Conservation (phyloP, 192 early-diverging fungal species). For the Coemansia sp. region DNA sequence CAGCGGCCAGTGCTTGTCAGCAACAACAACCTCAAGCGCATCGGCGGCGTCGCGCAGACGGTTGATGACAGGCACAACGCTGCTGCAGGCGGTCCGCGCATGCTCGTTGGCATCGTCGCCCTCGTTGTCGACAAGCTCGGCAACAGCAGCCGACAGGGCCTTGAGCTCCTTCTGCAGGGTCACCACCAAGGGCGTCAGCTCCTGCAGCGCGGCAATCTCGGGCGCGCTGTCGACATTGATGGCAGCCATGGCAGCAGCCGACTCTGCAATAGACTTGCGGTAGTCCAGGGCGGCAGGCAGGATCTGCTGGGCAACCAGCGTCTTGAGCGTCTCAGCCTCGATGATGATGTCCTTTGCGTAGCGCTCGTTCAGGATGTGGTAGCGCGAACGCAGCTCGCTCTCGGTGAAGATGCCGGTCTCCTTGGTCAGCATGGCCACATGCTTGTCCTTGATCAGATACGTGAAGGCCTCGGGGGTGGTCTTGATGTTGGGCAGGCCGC, state of each 20-base stretch:
- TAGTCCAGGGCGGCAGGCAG: slow-evolving; percentile 86
- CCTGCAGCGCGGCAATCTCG: slow-evolving; percentile 70
- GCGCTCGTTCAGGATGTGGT: slow-evolving; percentile 95
- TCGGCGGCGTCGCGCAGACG: slow-evolving; percentile 69
- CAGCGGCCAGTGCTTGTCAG: slow-evolving; percentile 94
- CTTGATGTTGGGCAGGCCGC: slow-evolving; percentile 96
- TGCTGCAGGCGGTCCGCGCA: slow-evolving; percentile 63
- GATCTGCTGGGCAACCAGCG: slow-evolving; percentile 80
- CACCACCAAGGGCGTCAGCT: slow-evolving; percentile 62
- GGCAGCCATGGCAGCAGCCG: slow-evolving; percentile 70
- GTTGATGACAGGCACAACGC: slow-evolving; percentile 72
- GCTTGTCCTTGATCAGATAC: slow-evolving; percentile 68
- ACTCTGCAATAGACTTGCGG: slow-evolving; percentile 85
- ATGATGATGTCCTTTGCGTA: slow-evolving; percentile 96
- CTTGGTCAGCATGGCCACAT: slow-evolving; percentile 75
- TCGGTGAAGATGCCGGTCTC: slow-evolving; percentile 81
- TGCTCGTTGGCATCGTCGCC: slow-evolving; percentile 61
- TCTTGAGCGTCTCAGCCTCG: slow-evolving; percentile 86
- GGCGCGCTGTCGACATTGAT: slow-evolving; percentile 59
- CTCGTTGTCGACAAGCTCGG: slow-evolving; percentile 54
- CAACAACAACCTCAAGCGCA: slow-evolving; percentile 73
- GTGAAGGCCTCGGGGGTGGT: slow-evolving; percentile 87
- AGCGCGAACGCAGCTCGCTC: slow-evolving; percentile 86
- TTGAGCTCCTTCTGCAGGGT: slow-evolving; percentile 59
- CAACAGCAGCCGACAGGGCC: slow-evolving; percentile 60